These are phyloP conservation scores for Aspergillus fumigatus DNA, from an alignment of 2,329 filamentous ascomycete species.

Conservation along the genomic window DNA sequence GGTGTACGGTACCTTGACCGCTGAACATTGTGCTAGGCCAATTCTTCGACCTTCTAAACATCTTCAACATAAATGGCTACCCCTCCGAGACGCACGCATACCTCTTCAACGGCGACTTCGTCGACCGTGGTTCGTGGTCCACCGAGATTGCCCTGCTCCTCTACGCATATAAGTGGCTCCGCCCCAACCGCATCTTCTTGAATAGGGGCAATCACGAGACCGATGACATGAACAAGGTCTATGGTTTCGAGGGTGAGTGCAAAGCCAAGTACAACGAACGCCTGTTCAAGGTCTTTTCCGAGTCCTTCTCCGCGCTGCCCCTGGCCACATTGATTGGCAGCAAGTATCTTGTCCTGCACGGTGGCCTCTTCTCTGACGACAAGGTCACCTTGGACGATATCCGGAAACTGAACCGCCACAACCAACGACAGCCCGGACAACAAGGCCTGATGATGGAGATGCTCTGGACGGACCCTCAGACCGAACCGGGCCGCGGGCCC, in stretches of 20 bases:
- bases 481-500: conserved; percentile 76
- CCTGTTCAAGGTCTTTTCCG: conserved; percentile 94
- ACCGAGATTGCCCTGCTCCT: conserved; percentile 91
- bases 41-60: conserved; percentile 95
- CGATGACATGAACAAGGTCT: conserved; percentile 98
- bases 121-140: conserved; percentile 96
- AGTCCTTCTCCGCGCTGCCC: conserved; percentile 92
- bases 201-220: conserved; percentile 99
- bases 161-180: conserved; percentile 95
- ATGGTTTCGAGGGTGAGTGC: conserved; percentile 97
- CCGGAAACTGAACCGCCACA: conserved; percentile 83
- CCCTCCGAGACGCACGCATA: conserved; percentile 86
- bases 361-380: conserved; percentile 91
- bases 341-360: conserved; percentile 89
- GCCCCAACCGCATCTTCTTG: conserved; percentile 82
- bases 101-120: conserved; percentile 98
- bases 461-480: conserved; percentile 97
- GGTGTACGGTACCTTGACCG: not conserved
- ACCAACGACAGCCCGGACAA: conserved; percentile 88
- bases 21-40: conserved; percentile 58
- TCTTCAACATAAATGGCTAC: conserved; percentile 85
- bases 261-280: conserved; percentile 97
- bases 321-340: conserved; percentile 86
- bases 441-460: conserved; percentile 99
- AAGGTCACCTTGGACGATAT: conserved; percentile 90